These are phyloP conservation scores for Coniochaeta hoffmannii DNA, from an alignment of 2,329 filamentous ascomycete species.

Conservation along the genomic window DNA sequence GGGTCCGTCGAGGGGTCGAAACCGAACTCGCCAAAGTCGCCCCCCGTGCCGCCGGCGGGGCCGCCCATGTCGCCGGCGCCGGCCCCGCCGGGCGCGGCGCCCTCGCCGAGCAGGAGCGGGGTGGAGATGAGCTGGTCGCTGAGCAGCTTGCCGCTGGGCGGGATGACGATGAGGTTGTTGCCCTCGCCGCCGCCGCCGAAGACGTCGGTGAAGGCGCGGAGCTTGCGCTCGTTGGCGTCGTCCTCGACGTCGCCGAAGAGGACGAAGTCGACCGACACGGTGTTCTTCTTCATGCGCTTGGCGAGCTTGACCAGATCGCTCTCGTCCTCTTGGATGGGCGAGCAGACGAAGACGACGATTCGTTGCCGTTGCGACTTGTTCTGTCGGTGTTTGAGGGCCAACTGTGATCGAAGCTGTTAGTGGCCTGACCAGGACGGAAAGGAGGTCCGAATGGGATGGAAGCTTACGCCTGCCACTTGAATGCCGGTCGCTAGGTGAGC, in stretches of 20 bases:
- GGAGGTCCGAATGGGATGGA: neutral
- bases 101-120: slow-evolving; percentile 82
- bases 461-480: slow-evolving; percentile 82
- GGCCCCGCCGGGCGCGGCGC: slow-evolving; percentile 49
- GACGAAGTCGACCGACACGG: slow-evolving; percentile 88
- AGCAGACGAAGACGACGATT: slow-evolving; percentile 96
- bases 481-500: slow-evolving; percentile 88
- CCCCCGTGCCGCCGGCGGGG: slow-evolving; percentile 45
- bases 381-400: slow-evolving; percentile 94
- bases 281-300: slow-evolving; percentile 98
- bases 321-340: slow-evolving; percentile 81
- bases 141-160: slow-evolving; percentile 82
- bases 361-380: slow-evolving; percentile 96
- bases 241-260: slow-evolving; percentile 92
- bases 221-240: slow-evolving; percentile 82
- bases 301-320: slow-evolving; percentile 83
- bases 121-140: slow-evolving; percentile 87
- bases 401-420: slow-evolving; percentile 39
- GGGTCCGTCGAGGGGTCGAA: slow-evolving; percentile 90
- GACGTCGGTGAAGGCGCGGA: slow-evolving; percentile 86
- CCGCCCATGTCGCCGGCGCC: slow-evolving; percentile 51
- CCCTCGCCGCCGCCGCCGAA: slow-evolving; percentile 86
- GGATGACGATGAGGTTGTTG: slow-evolving; percentile 84
- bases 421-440: neutral
- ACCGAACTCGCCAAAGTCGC: slow-evolving; percentile 70